Evolutionary conservation across 2,329 filamentous ascomycete genomes (phyloP), one percentile per base, ranked within the genome.

Genomic region (Microsporum ferrugineum): DNA sequence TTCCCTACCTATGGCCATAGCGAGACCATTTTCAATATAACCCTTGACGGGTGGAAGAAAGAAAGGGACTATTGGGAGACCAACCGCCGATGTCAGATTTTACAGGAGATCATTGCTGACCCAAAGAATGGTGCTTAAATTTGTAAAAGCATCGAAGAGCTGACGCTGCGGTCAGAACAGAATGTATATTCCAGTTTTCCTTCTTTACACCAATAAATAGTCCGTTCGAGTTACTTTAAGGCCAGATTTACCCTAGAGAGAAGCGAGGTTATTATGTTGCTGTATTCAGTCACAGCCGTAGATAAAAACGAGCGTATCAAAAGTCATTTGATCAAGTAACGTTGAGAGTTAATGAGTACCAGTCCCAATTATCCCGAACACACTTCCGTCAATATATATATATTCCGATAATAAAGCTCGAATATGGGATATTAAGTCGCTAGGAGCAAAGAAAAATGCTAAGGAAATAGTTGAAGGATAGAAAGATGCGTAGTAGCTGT

Each of bases 1-100:
- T 63, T 60, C 36, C 59, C 62, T 8, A 47, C 12, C 23, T 63
- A 63, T 41, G 62, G 62, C 5, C 29, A 27, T 17, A 45, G n/a
- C 3, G 41, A 58, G 33, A 47, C 41, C 10, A 36, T 43, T 6
- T 59, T 63, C 57, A 59, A 61, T 27, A 17, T 63, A 10, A 56
- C 59, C 7, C 47, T 59, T n/a, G 56, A 39, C 12, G 59, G 62
- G 33, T 63, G 57, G 41, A 36, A 60, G 34, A 55, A 38, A n/a
- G 33, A 60, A 43, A 60, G 31, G 65, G 56, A 61, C 23, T 49
- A 34, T 8, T 61, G 60, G 59, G 59, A 58, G 23, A 17, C 31
- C n/a, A 58, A 58, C 36, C 38, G 43, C 6, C 60, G 60, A 23
- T 61, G 60, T 39, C 31, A 58, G 39, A 27, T 61, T 58, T 41